phyloP scores from a whole-genome alignment of 129 eudicot species.

The Calendula officinalis region DNA sequence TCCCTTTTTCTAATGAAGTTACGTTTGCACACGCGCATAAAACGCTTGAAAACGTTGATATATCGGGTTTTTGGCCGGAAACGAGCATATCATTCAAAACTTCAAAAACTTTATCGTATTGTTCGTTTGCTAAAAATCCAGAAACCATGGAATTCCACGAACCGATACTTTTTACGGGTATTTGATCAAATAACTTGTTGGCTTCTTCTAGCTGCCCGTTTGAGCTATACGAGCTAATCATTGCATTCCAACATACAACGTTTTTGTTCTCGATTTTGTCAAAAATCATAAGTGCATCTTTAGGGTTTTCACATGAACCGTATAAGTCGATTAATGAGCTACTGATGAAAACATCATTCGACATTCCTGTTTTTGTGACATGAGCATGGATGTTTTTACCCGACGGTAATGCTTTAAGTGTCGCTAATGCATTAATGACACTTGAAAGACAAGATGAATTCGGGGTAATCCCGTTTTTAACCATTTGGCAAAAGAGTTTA shows the following conservation, averaged over 20 bases:
- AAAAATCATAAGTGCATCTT: slow-evolving; percentile 48
- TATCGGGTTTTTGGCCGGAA: slow-evolving; percentile 46
- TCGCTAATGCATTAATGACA: slow-evolving; percentile 49
- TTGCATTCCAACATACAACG: slow-evolving; percentile 67
- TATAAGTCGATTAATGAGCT: slow-evolving; percentile 59
- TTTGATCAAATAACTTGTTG: slow-evolving; percentile 46
- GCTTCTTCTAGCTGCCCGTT: slow-evolving; percentile 57
- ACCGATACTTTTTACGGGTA: slow-evolving; percentile 43
- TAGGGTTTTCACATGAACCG: slow-evolving; percentile 43
- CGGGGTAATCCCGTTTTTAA: slow-evolving; percentile 37
- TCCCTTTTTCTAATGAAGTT: slow-evolving; percentile 54
- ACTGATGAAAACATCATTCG: slow-evolving; percentile 42
- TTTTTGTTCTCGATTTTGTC: slow-evolving; percentile 46
- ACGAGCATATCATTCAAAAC: slow-evolving; percentile 49
- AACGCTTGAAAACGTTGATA: slow-evolving; percentile 51
- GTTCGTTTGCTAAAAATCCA: slow-evolving; percentile 41
- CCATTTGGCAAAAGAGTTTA: slow-evolving; percentile 50
- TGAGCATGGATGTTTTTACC: slow-evolving; percentile 62
- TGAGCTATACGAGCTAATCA: slow-evolving; percentile 58
- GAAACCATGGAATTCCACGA: slow-evolving; percentile 71
- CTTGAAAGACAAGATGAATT: slow-evolving; percentile 69
- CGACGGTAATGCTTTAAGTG: slow-evolving; percentile 43
- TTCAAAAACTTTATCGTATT: slow-evolving; percentile 43
- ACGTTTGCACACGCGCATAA: slow-evolving; percentile 57
- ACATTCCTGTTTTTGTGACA: slow-evolving; percentile 46